Base-by-base conservation (phyloP, 2,329 filamentous ascomycete genomes). In the Sporothrix brunneoviolacea region DNA sequence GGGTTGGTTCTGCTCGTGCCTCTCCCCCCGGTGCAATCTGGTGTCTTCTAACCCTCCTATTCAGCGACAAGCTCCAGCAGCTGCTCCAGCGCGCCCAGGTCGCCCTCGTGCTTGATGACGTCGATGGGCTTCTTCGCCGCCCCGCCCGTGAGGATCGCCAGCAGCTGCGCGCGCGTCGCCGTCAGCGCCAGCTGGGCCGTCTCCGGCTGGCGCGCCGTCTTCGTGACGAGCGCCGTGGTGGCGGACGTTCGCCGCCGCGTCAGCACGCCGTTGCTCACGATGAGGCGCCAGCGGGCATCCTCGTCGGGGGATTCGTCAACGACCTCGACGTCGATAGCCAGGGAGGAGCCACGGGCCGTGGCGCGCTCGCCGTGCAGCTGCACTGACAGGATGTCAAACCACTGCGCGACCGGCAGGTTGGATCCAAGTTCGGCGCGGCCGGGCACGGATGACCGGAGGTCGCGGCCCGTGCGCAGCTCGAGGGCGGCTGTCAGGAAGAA, bases 401-500 rank as follows among this genome's bases (percentile, higher is more conserved):
- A 47, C 36, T 46, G 49, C 8, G 37, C 37, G 18, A 39, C 41
- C 12, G 49, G 49, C 32, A 51, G 32, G 19, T 15, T 40, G 45
- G 36, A 8, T 4, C 16, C 28, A 5, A 48, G 45, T 1, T 7
- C 13, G 27, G 45, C 37, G 16, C 45, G 45, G 24, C 41, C 40
- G 35, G 48, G 41, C 16, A 50, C 41, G 9, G 32, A 24, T 8
- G 41, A 21, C 8, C 42, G 36, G 12, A 46, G 36, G 19, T 51
- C 49, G n/a, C 28, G 35, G 42, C 49, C 49, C 2, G 21, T 46
- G 12, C 49, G 49, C 19, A 51, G 42, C 36, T 46, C 41, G n/a
- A 46, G 48, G 27, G 49, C 49, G 12, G 19, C 49, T 7, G 49
- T 28, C 12, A 51, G 13, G 21, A 51, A 51, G 9, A 51, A 46